Evolutionary conservation across 495 filamentous ascomycete species (phyloP), one percentile per base, ranked within the genome.

Genomic region (Penicillium canariense): DNA sequence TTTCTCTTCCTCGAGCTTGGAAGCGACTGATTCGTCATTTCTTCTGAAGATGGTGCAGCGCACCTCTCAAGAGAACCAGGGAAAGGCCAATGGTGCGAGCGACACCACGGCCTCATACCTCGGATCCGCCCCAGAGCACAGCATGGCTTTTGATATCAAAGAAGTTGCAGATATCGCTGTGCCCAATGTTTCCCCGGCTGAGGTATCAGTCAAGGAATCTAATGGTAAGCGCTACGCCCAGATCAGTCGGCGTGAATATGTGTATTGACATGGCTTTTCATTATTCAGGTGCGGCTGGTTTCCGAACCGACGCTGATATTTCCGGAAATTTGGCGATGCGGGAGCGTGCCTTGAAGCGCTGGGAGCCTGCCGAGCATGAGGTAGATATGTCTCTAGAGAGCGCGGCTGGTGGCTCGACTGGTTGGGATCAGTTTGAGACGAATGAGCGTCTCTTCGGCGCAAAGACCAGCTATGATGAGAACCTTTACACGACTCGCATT

Each of bases 351-450:
- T 76, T 98, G 52, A 85, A 97, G 65, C 85, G 81, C 46, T 98
- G 94, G 94, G 85, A 90, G 46, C 83, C 90, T 43, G 70, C 79
- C n/a, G 84, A 82, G 47, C 70, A 76, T 9, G 79, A 77, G 30
- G 63, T 82, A 27, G 84, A 91, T 59, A 68, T 87, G 57, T 86
- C 87, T 36, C 74, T 96, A 27, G 91, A 95, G 58, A 80, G 74
- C 27, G 60, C 76, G 1, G 52, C 60, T 20, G 68, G 68, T 27
- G 66, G 67, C 39, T 60, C 67, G 17, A 67, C 69, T 5, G 82
- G 78, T 47, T 99, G 94, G 94, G 91, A 99, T 67, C 94, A 99
- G 67, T 99, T 99, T 61, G 88, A 89, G 63, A 84, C 79, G 36
- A 97, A 98, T 59, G 87, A 95, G 68, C 80, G 84, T 30, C 84